These are phyloP conservation scores for Purpureocillium takamizusanense DNA, from an alignment of 2,329 filamentous ascomycete genomes.

Conservation along the genomic window DNA sequence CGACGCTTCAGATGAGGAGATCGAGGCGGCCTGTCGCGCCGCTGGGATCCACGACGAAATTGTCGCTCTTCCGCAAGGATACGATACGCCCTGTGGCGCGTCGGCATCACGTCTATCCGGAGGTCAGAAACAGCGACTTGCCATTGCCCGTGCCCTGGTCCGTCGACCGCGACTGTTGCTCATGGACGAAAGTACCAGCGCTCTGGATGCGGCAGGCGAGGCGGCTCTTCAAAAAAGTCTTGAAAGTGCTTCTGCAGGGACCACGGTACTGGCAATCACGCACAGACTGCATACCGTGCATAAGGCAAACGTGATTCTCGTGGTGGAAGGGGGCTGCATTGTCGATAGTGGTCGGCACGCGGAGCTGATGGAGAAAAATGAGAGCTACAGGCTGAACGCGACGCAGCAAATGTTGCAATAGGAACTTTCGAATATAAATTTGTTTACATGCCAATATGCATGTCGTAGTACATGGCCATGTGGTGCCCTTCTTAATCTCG, in stretches of 20 bases:
- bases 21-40: conserved; percentile 50
- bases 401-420: conserved; percentile 35
- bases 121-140: conserved; percentile 60
- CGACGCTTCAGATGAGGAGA: conserved; percentile 39
- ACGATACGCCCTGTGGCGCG: conserved; percentile 48
- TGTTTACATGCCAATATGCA: no score
- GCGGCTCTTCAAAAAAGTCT: conserved; percentile 57
- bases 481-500: no score
- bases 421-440: no score
- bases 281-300: conserved; percentile 47
- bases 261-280: conserved; percentile 51
- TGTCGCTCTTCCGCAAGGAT: conserved; percentile 48
- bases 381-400: conserved; percentile 42
- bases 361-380: conserved; percentile 42
- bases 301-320: conserved; percentile 46
- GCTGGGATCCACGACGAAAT: conserved; percentile 51
- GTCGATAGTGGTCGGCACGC: conserved; percentile 43
- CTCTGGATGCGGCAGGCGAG: conserved; percentile 54
- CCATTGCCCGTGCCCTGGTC: conserved; percentile 60
- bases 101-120: conserved; percentile 59
- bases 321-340: conserved; percentile 43
- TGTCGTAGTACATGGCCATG: no score
- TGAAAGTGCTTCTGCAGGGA: conserved; percentile 43
- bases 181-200: conserved; percentile 71
- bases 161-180: conserved; percentile 56